Base-by-base conservation (phyloP, 2,329 filamentous ascomycete species). In the Diplodia mutila region DNA sequence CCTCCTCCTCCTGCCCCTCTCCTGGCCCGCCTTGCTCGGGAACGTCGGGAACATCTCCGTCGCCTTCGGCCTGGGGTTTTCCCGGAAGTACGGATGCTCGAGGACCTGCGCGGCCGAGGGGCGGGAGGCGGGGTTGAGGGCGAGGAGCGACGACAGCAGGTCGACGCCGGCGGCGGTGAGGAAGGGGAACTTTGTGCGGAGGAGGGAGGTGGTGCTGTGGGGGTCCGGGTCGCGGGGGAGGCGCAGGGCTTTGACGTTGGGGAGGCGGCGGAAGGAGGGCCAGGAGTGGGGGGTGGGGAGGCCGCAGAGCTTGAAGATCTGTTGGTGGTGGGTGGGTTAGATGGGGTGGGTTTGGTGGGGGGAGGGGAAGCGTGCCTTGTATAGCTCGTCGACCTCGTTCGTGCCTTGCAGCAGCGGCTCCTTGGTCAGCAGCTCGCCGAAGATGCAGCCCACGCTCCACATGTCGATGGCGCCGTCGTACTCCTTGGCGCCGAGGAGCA, bases 401-500 rank as follows among this genome's bases (percentile, higher is more conserved):
- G 89, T 91, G 61, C 94, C 94, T 74, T 93, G 92, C 0, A 99
- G 84, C 1, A 98, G 78, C 0, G 94, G 93, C 70, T 94, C 90
- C 70, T 92, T 91, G 42, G 88, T 90, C 23, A 98, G 84, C 3
- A 99, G 86, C 81, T 99, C 95, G 69, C 90, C 94, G 76, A 99
- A 97, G 75, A 99, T 93, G 80, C 95, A 98, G 14, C 95, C 95
- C 3, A 98, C 83, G 79, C 91, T 96, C 95, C 95, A 99, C 86
- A 98, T 91, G 80, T 98, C 95, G 73, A 98, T 85, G 69, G 91
- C 87, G 0, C 85, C 82, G 68, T 86, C 89, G 81, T 99, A 99
- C 18, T 85, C 85, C 42, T 87, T 86, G 0, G 91, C 84, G 6
- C 95, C 95, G 3, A 98, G 88, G 1, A 99, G 86, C 12, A 98